A percentile compares a stretch with the other conserved stretches of the same genome.
Conservation (phyloP, 2,329 filamentous ascomycete species). For the Trichoderma cornu-damae region DNA sequence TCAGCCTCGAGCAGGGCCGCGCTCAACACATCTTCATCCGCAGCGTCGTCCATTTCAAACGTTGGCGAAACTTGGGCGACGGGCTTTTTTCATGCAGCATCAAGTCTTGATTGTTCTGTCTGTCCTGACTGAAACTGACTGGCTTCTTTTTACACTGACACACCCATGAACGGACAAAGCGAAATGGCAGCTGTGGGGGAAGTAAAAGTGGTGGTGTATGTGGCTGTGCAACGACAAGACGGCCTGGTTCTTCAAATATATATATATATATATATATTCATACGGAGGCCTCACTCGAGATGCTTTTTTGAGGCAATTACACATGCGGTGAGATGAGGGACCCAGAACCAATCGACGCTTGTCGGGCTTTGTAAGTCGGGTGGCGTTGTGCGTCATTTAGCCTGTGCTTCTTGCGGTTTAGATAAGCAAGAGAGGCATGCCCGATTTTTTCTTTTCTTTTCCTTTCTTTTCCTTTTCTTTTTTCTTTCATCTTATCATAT, state of each 20-base stretch:
- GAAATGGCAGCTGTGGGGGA: no score
- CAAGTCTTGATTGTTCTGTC: no score
- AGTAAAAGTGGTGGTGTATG: no score
- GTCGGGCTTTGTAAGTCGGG: not conserved
- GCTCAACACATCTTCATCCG: not conserved
- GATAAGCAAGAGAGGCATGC: constrained; percentile 2
- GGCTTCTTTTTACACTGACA: no score
- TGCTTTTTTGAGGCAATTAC: constrained; percentile 16
- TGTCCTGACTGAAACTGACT: no score
- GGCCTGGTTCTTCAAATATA: no score
- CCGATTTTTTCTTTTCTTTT: not conserved
- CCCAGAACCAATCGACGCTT: not conserved
- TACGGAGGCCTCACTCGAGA: constrained; percentile 4
- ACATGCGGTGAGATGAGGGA: not conserved
- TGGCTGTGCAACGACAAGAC: no score
- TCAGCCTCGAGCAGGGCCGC: not conserved
- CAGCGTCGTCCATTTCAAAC: not conserved
- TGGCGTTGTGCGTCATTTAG: constrained; percentile 16
- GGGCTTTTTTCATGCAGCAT: no score
- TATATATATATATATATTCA: no score
- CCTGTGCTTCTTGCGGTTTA: not conserved
- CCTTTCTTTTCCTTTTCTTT: not conserved
- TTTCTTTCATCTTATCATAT: not conserved
- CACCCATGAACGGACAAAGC: no score
- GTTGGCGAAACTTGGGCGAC: no score